Evolutionary conservation across 148 eudicot genomes (phyloP), one percentile per base, ranked within the genome.

Genomic region (Fagopyrum tataricum): DNA sequence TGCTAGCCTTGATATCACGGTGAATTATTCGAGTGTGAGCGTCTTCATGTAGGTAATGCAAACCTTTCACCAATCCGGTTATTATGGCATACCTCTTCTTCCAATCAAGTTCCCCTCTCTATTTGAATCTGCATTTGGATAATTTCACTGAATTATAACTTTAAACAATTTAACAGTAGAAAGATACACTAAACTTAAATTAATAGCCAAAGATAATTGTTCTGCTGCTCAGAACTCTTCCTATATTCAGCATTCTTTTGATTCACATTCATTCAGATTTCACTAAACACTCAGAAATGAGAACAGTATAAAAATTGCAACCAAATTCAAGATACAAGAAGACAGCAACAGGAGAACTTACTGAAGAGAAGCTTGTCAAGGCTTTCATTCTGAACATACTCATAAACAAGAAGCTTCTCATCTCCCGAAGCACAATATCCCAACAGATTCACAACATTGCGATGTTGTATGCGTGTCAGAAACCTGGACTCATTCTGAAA

Each of bases 321-420:
- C 31, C 48, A 70, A n/a, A 70, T 18, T 70, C 11, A n/a, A 42
- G 72, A 43, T 10, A 2, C 3, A 70, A 44, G 10, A 41, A 67
- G 44, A 67, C n/a, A 40, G 13, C 71, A 67, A 37, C 47, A 67
- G 47, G 43, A 20, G 44, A 42, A 81, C 96, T 91, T 88, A 91
- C 98, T 88, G 87, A 91, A 91, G 37, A 94, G 85, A 80, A 86
- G 78, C 87, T 91, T 94, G 87, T 94, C 98, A 23, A 94, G 87
- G 86, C 98, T 91, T 83, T 94, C 93, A 80, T 90, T 78, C 9
- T 55, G 79, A 18, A 94, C 88, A 58, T 88, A 90, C 79, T 94
- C 98, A 40, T 94, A 94, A 14, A 94, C 98, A 61, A 94, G 95
- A 44, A 94, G 87, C 84, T 88, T 94, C 44, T 91, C 88, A 1